Percentiles rank a stretch among this genome's conserved stretches.
Evolutionary conservation across 192 early-diverging fungal genomes (phyloP).

Genomic region (Globomyces pollinis-pini): DNA sequence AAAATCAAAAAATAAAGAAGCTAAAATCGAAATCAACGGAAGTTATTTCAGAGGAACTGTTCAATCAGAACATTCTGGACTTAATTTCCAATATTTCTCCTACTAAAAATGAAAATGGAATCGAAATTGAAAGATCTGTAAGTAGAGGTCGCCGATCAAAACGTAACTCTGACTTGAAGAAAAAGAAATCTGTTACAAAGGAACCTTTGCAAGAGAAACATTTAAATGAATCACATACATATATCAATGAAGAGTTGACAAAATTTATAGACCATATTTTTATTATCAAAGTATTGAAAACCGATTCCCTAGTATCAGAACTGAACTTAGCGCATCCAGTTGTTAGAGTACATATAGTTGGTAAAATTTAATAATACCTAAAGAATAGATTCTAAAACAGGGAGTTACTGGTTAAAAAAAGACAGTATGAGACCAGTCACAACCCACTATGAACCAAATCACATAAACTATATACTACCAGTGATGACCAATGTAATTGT

Average conservation of each 20-base stretch:
- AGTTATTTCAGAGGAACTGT: too few relatives aligned
- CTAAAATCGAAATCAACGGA: too few relatives aligned
- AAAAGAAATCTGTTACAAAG: background rate
- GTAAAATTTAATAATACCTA: too few relatives aligned
- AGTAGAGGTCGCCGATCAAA: background rate
- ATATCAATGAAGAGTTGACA: background rate
- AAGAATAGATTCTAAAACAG: conserved; percentile 19
- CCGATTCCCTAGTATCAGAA: conserved; percentile 29
- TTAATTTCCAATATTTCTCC: background rate
- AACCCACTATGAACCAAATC: conserved; percentile 17
- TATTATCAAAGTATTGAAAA: conserved; percentile 3
- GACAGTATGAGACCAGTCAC: conserved; percentile 14
- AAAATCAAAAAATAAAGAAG: too few relatives aligned
- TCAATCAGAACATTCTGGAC: background rate
- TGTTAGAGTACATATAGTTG: conserved; percentile 29
- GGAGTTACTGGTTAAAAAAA: conserved; percentile 15
- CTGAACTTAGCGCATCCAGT: conserved; percentile 22
- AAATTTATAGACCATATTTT: background rate
- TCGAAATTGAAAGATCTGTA: background rate
- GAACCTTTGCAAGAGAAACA: background rate
- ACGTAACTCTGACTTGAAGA: background rate
- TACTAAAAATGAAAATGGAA: background rate
- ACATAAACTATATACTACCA: conserved; percentile 30
- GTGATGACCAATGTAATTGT: conserved; percentile 24
- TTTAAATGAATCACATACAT: background rate